Evolutionary conservation across 2,329 filamentous ascomycete species (phyloP).

Genomic region (Colletotrichum gigasporum): DNA sequence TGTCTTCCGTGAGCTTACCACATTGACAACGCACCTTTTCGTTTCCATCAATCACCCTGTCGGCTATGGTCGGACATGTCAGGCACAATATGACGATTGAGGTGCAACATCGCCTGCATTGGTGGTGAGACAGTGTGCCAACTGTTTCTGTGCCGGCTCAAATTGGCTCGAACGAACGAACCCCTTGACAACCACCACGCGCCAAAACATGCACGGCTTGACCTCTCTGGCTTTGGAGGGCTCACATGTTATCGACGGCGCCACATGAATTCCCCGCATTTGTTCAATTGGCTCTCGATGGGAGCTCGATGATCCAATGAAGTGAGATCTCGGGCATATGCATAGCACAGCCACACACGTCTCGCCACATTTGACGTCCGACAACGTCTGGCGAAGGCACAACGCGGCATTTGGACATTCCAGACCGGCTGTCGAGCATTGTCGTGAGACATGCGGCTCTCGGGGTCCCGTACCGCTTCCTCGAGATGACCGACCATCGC

Average conservation of each 20-base stretch:
- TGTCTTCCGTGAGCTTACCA: background rate
- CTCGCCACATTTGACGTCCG: conserved; percentile 10
- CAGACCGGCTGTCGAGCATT: background rate
- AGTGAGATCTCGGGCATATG: background rate
- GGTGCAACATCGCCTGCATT: background rate
- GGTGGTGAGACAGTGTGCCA: background rate
- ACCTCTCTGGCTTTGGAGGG: background rate
- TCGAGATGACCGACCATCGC: background rate
- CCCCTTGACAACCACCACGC: background rate
- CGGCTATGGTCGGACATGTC: background rate
- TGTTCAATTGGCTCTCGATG: background rate
- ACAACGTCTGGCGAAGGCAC: no score
- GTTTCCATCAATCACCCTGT: background rate
- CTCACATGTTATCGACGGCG: background rate
- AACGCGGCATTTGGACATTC: background rate
- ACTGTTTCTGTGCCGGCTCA: background rate
- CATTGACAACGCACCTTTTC: conserved; percentile 1
- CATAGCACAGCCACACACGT: conserved; percentile 2
- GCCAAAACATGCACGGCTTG: background rate
- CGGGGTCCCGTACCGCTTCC: background rate
- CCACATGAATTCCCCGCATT: background rate
- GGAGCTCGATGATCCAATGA: background rate
- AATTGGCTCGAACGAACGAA: background rate
- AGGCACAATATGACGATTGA: conserved; percentile 5
- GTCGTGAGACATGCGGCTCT: background rate